A percentile compares a stretch with the other conserved stretches of the same genome.
phyloP scores from a whole-genome alignment of 345 rosid species.

The Litchi chinensis region DNA sequence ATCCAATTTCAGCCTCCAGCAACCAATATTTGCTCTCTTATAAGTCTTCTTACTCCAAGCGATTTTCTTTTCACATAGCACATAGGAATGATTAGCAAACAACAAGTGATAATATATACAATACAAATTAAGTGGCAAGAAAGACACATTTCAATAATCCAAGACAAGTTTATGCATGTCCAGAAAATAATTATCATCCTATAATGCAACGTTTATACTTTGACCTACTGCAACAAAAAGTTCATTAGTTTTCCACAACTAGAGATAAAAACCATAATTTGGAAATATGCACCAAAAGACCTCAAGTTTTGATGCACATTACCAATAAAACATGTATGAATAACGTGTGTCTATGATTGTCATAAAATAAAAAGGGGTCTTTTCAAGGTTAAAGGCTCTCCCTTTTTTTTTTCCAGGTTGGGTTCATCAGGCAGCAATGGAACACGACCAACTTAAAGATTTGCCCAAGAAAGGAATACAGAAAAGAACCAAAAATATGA shows the following conservation, averaged over 20 bases:
- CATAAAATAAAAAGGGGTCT: background rate
- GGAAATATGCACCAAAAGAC: background rate
- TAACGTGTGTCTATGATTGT: background rate
- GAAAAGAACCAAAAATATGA: background rate
- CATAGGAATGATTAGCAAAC: background rate
- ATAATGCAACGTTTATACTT: background rate
- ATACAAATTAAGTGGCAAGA: background rate
- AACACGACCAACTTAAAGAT: background rate
- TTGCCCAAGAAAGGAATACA: background rate
- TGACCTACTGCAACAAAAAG: background rate
- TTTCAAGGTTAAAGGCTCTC: background rate
- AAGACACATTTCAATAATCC: background rate
- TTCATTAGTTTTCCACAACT: constrained; percentile 7
- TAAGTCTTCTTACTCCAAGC: constrained; percentile 4
- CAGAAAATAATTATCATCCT: constrained; percentile 2
- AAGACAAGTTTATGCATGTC: background rate
- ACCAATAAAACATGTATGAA: background rate
- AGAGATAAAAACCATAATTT: background rate
- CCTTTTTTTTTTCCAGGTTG: background rate
- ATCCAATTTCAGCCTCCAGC: background rate
- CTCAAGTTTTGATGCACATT: background rate
- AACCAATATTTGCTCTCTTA: background rate
- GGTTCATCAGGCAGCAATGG: background rate
- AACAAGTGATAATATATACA: background rate
- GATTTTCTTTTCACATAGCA: background rate